These are phyloP conservation scores for Fusarium sp. DNA, from an alignment of 2,329 filamentous ascomycete genomes.

Conservation along the genomic window DNA sequence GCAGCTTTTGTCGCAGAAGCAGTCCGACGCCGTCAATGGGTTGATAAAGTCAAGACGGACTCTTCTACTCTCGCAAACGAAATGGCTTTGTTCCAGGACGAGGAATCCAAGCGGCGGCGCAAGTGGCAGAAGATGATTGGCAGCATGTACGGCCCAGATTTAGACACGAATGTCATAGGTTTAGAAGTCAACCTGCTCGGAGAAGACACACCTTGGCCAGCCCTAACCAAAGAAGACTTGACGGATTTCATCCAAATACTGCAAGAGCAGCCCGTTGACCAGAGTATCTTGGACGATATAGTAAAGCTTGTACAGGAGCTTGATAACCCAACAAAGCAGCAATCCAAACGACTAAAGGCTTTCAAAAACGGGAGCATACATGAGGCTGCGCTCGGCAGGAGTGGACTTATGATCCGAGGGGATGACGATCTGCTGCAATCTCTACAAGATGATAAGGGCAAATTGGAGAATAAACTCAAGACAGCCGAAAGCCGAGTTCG, in stretches of 20 bases:
- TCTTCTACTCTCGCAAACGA: slow-evolving; percentile 91
- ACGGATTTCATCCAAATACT: slow-evolving; percentile 77
- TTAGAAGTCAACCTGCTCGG: slow-evolving; percentile 88
- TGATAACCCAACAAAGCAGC: slow-evolving; percentile 84
- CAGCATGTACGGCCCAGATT: slow-evolving; percentile 74
- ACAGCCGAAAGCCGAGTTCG: slow-evolving; percentile 91
- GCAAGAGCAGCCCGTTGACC: slow-evolving; percentile 72
- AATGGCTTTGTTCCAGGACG: slow-evolving; percentile 90
- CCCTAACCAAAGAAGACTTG: slow-evolving; percentile 79
- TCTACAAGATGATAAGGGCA: slow-evolving; percentile 85
- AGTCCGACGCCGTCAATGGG: slow-evolving; percentile 88
- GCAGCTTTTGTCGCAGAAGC: slow-evolving; percentile 89
- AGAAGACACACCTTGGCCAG: slow-evolving; percentile 83
- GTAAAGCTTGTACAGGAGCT: slow-evolving; percentile 82
- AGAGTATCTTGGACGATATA: slow-evolving; percentile 76
- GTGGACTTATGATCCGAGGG: slow-evolving; percentile 85
- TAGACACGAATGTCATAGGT: slow-evolving; percentile 76
- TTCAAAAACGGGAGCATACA: slow-evolving; percentile 98
- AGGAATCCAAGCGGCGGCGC: slow-evolving; percentile 87
- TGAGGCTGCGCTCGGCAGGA: slow-evolving; percentile 87
- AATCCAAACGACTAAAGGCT: slow-evolving; percentile 86
- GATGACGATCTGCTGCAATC: slow-evolving; percentile 82
- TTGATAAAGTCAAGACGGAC: slow-evolving; percentile 87
- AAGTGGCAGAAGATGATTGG: slow-evolving; percentile 92
- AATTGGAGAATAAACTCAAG: slow-evolving; percentile 77